These are phyloP conservation scores for Calonectria leucothoes DNA, from an alignment of 2,329 filamentous ascomycete genomes.

Conservation along the genomic window DNA sequence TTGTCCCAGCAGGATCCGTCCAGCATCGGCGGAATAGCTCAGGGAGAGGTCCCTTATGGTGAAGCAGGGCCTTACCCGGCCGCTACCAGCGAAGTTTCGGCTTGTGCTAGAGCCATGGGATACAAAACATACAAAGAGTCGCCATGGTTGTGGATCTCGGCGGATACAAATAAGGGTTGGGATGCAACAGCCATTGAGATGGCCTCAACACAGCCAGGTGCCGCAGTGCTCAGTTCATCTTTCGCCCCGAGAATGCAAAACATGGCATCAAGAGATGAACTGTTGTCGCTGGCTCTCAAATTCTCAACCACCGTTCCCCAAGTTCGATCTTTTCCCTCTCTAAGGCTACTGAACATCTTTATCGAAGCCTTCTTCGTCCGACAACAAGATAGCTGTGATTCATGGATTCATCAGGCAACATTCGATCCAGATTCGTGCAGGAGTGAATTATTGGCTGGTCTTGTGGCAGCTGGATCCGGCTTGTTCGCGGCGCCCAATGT, in stretches of 20 bases:
- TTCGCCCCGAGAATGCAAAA: neutral
- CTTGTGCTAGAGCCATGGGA: neutral
- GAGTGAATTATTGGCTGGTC: neutral
- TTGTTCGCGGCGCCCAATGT: neutral
- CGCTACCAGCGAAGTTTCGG: too few species aligned
- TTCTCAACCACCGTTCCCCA: neutral
- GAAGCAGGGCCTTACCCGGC: too few species aligned
- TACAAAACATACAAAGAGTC: neutral
- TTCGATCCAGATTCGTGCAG: neutral
- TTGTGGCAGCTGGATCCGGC: neutral
- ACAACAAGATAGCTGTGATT: neutral
- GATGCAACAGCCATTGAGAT: neutral
- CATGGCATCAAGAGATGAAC: neutral
- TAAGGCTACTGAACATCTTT: neutral
- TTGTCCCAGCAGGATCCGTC: neutral
- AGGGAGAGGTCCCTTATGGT: neutral
- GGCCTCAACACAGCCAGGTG: neutral
- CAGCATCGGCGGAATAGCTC: too few species aligned
- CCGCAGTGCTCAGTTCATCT: neutral
- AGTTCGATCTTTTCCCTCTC: neutral
- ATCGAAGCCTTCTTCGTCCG: neutral
- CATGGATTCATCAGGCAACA: neutral
- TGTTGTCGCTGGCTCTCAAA: neutral
- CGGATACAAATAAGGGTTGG: neutral
- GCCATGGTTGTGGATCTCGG: neutral